Percentiles rank a stretch among this genome's conserved stretches.
These are phyloP conservation scores for Priceomyces haplophilus DNA, from an alignment of 805 yeast species.

Conservation along the genomic window DNA sequence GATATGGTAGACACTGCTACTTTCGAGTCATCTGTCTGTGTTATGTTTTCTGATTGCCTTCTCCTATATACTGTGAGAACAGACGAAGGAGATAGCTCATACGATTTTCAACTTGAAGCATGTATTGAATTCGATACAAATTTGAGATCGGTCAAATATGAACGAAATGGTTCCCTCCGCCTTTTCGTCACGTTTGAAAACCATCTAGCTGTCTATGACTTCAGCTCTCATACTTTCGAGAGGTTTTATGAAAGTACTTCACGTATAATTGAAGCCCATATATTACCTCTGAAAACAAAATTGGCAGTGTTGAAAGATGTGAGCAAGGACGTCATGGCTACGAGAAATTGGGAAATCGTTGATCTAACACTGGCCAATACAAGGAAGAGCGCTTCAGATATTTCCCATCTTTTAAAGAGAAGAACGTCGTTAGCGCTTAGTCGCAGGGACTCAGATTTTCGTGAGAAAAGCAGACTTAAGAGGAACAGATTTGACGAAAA, in stretches of 20 bases:
- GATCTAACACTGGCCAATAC: not conserved
- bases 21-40: not conserved
- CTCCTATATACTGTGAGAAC: not conserved
- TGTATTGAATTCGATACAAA: slow-evolving; percentile 2
- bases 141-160: not conserved
- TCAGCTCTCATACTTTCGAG: slow-evolving; percentile 4
- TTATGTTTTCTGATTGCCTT: not conserved
- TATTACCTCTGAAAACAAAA: not conserved
- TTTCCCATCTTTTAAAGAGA: not conserved
- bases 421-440: not conserved
- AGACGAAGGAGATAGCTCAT: not conserved
- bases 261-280: not conserved
- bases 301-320: slow-evolving; percentile 3
- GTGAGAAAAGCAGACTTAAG: slow-evolving; percentile 9
- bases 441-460: slow-evolving; percentile 10
- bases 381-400: not conserved
- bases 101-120: not conserved
- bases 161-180: not conserved
- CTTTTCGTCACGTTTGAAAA: slow-evolving; percentile 4
- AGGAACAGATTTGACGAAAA: slow-evolving; percentile 7
- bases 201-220: slow-evolving; percentile 5
- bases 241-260: not conserved
- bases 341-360: slow-evolving; percentile 4
- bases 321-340: not conserved
- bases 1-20: not conserved